phyloP scores from a whole-genome alignment of 441 rosid species.

The Corymbia citriodora region DNA sequence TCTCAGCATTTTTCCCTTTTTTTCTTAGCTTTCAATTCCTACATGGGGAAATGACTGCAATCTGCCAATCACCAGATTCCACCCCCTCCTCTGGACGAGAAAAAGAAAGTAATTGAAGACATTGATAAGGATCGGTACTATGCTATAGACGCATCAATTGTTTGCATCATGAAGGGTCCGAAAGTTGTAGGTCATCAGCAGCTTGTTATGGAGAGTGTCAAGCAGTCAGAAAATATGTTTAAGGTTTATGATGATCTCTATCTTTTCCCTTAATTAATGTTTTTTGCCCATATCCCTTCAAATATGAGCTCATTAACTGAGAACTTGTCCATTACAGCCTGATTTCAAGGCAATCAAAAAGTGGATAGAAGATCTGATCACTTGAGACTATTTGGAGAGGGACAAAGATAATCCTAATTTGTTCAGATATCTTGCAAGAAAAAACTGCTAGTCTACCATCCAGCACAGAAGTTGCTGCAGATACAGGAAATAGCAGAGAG shows the following conservation, averaged over 20 bases:
- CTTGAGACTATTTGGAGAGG: constrained; percentile 52
- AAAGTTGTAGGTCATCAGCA: constrained; percentile 79
- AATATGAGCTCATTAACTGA: neutral
- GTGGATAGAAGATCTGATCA: constrained; percentile 82
- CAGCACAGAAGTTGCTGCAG: neutral
- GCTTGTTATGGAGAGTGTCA: constrained; percentile 74
- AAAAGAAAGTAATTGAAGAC: constrained; percentile 7
- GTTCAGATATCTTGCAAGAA: constrained; percentile 28
- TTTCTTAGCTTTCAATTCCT: neutral
- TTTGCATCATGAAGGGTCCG: constrained; percentile 90
- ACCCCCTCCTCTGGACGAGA: neutral
- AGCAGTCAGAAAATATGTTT: constrained; percentile 81
- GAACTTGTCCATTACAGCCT: constrained; percentile 53
- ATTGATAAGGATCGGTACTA: constrained; percentile 2
- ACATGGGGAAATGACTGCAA: neutral
- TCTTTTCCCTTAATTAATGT: neutral
- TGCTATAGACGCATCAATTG: constrained; percentile 93
- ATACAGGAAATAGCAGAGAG: neutral
- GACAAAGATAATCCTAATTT: constrained; percentile 25
- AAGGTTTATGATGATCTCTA: constrained; percentile 35
- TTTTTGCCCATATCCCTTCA: neutral
- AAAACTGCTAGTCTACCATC: neutral
- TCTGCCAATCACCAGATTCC: constrained; percentile 33
- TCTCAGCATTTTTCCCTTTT: neutral
- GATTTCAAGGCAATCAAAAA: constrained; percentile 92